These are phyloP conservation scores for Saturnispora serradocipensis DNA, from an alignment of 805 yeast species.

Conservation along the genomic window DNA sequence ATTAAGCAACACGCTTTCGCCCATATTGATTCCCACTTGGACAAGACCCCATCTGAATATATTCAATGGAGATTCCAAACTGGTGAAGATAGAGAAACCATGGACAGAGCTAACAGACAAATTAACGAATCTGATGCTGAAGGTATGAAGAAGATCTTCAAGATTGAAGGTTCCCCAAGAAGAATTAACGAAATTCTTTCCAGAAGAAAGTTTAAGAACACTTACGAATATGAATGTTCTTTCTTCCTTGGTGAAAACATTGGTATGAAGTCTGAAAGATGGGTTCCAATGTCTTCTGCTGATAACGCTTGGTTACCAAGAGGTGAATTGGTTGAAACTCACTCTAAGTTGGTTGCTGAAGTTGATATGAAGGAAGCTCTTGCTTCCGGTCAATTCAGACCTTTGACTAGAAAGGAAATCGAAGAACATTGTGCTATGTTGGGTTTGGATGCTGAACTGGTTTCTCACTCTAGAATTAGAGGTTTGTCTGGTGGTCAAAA, in stretches of 20 bases:
- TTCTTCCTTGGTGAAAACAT: constrained; percentile 97
- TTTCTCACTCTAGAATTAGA: constrained; percentile 99
- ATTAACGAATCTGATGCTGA: constrained; percentile 94
- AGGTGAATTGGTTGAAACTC: constrained; percentile 95
- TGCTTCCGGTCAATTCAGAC: constrained; percentile 99
- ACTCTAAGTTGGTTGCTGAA: constrained; percentile 98
- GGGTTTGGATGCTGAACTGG: constrained; percentile 98
- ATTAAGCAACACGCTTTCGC: constrained; percentile 99
- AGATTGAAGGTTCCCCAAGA: constrained; percentile 97
- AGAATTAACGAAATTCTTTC: constrained; percentile 90
- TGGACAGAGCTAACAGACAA: constrained; percentile 99
- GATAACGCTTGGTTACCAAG: constrained; percentile 99
- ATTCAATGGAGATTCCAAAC: constrained; percentile 99
- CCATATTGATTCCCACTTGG: constrained; percentile 96
- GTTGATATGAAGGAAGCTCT: constrained; percentile 99
- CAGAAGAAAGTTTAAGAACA: constrained; percentile 99
- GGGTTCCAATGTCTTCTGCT: constrained; percentile 99
- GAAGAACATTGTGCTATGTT: constrained; percentile 98
- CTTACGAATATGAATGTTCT: constrained; percentile 98
- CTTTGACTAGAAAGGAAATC: constrained; percentile 99
- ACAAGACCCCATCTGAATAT: constrained; percentile 99
- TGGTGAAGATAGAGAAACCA: constrained; percentile 99
- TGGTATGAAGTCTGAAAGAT: constrained; percentile 98
- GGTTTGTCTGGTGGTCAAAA: constrained; percentile 99
- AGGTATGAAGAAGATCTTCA: constrained; percentile 99